These are phyloP conservation scores for Wickerhamiella domercqiae DNA, from an alignment of 805 yeast genomes.

Conservation along the genomic window DNA sequence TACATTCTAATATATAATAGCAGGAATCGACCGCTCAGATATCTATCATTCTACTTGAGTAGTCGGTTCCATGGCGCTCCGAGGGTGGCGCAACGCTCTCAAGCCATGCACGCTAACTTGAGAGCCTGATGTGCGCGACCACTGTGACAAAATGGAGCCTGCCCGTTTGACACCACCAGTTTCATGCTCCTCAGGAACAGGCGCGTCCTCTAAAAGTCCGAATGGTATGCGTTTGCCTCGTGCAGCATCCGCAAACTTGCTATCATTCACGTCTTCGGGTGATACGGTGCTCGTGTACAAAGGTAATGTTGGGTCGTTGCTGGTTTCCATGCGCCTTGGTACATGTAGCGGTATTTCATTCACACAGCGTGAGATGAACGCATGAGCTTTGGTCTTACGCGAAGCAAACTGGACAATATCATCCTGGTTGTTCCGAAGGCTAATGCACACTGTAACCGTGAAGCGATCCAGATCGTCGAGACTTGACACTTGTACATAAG, in stretches of 20 bases:
- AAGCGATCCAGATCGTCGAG: constrained; percentile 24
- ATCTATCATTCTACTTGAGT: no score
- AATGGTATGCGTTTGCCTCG: no score
- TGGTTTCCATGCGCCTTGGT: constrained; percentile 23
- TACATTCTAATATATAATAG: no score
- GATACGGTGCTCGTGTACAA: constrained; percentile 31
- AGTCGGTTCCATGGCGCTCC: no score
- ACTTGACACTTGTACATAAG: constrained; percentile 22
- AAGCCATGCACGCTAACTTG: constrained; percentile 4
- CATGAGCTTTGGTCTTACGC: constrained; percentile 21
- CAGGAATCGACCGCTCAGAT: no score
- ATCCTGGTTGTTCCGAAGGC: constrained; percentile 21
- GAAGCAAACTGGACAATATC: constrained; percentile 20
- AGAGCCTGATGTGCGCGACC: constrained; percentile 3
- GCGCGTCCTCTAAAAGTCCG: no score
- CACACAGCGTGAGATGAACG: constrained; percentile 22
- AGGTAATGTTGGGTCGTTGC: constrained; percentile 23
- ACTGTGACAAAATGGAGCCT: constrained; percentile 7
- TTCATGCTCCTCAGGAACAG: no score
- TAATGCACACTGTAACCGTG: constrained; percentile 18
- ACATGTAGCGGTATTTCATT: constrained; percentile 23
- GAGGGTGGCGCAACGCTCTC: no score
- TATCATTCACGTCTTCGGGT: constrained; percentile 16
- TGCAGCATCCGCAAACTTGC: no score
- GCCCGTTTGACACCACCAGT: no score